These are phyloP conservation scores for Penicillium glabrum DNA, from an alignment of 2,329 filamentous ascomycete species.

Conservation along the genomic window DNA sequence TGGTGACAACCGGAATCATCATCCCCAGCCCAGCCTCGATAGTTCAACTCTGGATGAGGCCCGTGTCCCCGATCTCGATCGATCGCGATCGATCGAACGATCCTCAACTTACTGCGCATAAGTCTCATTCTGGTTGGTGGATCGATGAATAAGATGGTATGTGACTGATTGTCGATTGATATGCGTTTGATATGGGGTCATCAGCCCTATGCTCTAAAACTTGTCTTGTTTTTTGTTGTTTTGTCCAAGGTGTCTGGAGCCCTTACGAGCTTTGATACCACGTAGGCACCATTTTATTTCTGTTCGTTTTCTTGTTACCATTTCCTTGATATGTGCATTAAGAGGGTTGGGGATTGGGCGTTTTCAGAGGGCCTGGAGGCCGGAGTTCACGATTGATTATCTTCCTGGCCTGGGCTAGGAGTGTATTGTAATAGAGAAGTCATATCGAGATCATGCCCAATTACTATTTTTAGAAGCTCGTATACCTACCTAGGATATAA, in stretches of 20 bases:
- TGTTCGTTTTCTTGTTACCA: background rate
- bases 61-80: background rate
- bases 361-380: conserved; percentile 18
- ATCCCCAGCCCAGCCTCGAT: conserved; percentile 1
- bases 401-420: background rate
- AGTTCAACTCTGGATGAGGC: background rate
- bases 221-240: background rate
- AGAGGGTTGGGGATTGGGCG: conserved; percentile 19
- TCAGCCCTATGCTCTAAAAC: background rate
- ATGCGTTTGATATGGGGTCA: background rate
- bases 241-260: background rate
- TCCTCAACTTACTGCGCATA: background rate
- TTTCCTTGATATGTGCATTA: conserved; percentile 14
- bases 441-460: background rate
- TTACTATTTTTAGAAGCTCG: background rate
- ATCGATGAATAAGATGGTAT: background rate
- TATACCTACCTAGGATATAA: background rate
- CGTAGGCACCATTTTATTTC: background rate
- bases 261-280: background rate
- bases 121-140: background rate
- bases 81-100: background rate
- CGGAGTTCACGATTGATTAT: conserved; percentile 7
- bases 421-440: conserved; percentile 21
- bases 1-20: conserved; percentile 16
- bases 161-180: background rate